phyloP scores from a whole-genome alignment of 306 rosid species.

The Datisca glomerata region DNA sequence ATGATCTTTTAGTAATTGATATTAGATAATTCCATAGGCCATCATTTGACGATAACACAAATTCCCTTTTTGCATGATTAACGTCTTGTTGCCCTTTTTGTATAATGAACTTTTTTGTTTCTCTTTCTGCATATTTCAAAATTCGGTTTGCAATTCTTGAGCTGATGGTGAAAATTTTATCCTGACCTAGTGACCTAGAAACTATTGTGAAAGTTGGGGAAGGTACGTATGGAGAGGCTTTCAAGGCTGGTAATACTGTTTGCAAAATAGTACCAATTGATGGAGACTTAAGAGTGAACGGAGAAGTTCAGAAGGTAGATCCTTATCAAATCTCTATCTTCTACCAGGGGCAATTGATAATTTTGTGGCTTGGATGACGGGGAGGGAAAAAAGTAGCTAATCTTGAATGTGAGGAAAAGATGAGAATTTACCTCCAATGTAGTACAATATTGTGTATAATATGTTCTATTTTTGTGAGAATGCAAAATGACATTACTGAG shows the following conservation, averaged over 20 bases:
- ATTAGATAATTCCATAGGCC: no score
- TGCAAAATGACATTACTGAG: constrained; percentile 2
- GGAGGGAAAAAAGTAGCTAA: background rate
- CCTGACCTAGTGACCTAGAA: constrained; percentile 41
- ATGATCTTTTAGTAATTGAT: no score
- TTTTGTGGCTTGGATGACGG: background rate
- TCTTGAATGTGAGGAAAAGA: background rate
- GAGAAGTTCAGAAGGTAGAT: constrained; percentile 82
- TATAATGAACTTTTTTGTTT: no score
- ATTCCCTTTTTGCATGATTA: no score
- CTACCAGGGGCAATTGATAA: constrained; percentile 7
- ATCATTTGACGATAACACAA: no score
- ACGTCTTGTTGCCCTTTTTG: no score
- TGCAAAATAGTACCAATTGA: constrained; percentile 91
- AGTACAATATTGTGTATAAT: background rate
- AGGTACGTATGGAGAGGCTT: constrained; percentile 95
- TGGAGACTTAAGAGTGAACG: constrained; percentile 74
- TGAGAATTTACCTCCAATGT: background rate
- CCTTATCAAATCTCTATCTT: constrained; percentile 6
- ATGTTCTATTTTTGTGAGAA: background rate
- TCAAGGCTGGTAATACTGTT: constrained; percentile 61
- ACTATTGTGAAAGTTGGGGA: constrained; percentile 69
- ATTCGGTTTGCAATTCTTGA: constrained; percentile 9
- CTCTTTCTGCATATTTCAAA: no score
- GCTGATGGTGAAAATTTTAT: constrained; percentile 13